A percentile compares a stretch with the other conserved stretches of the same genome.
These are phyloP conservation scores for Skeletonema grethae DNA, from an alignment of 108 stramenopile genomes.

Conservation along the genomic window DNA sequence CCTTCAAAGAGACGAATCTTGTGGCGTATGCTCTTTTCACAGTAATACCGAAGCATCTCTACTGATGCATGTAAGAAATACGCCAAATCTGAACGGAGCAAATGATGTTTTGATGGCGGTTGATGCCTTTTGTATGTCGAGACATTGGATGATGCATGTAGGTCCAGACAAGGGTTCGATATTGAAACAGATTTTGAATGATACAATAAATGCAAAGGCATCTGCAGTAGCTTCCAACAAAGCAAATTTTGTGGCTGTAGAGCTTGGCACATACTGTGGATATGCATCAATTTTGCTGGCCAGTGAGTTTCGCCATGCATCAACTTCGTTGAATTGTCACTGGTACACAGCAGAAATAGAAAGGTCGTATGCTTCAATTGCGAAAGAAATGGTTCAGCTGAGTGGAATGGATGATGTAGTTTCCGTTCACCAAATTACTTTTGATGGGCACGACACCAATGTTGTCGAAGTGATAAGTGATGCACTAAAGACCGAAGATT, in stretches of 20 bases:
- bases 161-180: constrained; percentile 79
- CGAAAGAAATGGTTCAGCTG: constrained; percentile 59
- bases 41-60: constrained; percentile 62
- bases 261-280: constrained; percentile 90
- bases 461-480: constrained; percentile 18
- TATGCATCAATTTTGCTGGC: constrained; percentile 75
- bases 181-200: constrained; percentile 38
- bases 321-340: constrained; percentile 36
- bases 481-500: constrained; percentile 15
- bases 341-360: constrained; percentile 76
- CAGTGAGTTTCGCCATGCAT: constrained; percentile 26
- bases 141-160: constrained; percentile 95
- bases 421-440: constrained; percentile 45
- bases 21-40: constrained; percentile 68
- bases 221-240: neutral
- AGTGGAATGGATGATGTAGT: constrained; percentile 61
- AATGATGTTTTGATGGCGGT: constrained; percentile 29
- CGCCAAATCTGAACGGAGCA: constrained; percentile 3
- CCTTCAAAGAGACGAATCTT: constrained; percentile 35
- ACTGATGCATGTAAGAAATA: constrained; percentile 48
- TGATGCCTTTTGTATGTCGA: constrained; percentile 69
- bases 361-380: constrained; percentile 50
- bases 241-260: constrained; percentile 51
- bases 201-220: constrained; percentile 15
- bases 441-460: constrained; percentile 44